Conservation (phyloP, 768 basidiomycete species). For the Tremella mesenterica region DNA sequence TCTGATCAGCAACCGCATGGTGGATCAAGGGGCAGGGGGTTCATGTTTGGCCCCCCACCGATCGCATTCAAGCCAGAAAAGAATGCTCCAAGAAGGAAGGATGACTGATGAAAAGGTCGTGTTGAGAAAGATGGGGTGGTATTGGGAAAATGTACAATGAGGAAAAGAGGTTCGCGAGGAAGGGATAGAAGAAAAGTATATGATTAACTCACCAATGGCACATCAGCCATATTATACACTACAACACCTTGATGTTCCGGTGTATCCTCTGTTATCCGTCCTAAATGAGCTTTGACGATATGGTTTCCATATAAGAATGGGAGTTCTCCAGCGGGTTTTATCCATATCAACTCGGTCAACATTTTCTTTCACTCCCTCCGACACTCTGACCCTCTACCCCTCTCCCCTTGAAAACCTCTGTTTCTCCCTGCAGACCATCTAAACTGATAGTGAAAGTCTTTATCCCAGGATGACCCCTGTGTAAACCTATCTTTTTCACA, state of each 20-base stretch:
- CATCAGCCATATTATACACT: conserved; percentile 89
- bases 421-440: background rate
- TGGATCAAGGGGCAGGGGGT: too few relatives aligned
- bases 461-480: too few relatives aligned
- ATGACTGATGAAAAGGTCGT: background rate
- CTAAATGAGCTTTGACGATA: conserved; percentile 96
- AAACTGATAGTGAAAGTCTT: background rate
- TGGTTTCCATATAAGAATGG: conserved; percentile 99
- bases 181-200: background rate
- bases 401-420: background rate
- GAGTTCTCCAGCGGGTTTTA: conserved; percentile 98
- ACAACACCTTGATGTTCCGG: conserved; percentile 98
- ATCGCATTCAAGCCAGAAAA: too few relatives aligned
- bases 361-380: background rate
- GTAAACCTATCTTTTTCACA: too few relatives aligned
- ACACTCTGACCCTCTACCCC: background rate
- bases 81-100: too few relatives aligned
- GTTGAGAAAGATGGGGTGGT: background rate
- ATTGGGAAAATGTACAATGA: background rate
- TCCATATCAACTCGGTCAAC: conserved; percentile 66
- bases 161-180: background rate
- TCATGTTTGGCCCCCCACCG: too few relatives aligned
- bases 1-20: too few relatives aligned
- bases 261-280: conserved; percentile 95
- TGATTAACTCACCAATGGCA: conserved; percentile 62